These are phyloP conservation scores for Madurella fahalii DNA, from an alignment of 2,329 filamentous ascomycete genomes.

Conservation along the genomic window DNA sequence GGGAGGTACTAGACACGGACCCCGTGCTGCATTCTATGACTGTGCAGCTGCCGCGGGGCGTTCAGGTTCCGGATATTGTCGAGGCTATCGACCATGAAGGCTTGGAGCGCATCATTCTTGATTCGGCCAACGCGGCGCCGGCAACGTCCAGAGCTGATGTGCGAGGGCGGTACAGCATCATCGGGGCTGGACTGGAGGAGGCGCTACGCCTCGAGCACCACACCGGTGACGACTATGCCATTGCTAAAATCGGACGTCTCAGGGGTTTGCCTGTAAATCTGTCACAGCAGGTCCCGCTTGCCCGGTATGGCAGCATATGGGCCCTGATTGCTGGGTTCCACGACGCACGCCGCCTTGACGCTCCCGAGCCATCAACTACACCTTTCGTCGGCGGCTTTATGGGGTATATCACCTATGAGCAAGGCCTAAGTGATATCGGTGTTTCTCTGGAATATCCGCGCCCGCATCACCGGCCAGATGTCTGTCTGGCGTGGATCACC, in stretches of 20 bases:
- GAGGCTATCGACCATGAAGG: slow-evolving; percentile 42
- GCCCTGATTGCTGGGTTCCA: slow-evolving; percentile 47
- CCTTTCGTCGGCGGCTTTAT: slow-evolving; percentile 82
- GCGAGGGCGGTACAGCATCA: slow-evolving; percentile 66
- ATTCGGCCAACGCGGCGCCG: slow-evolving; percentile 53
- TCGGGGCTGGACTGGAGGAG: slow-evolving; percentile 60
- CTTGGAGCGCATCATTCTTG: slow-evolving; percentile 52
- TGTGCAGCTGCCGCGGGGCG: slow-evolving; percentile 41
- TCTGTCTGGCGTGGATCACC: slow-evolving; percentile 72
- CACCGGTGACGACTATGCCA: slow-evolving; percentile 43
- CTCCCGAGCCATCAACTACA: slow-evolving; percentile 29
- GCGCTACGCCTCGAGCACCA: slow-evolving; percentile 56
- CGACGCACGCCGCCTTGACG: slow-evolving; percentile 26
- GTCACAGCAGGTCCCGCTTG: slow-evolving; percentile 29
- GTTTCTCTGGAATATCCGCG: slow-evolving; percentile 36
- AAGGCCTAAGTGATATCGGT: slow-evolving; percentile 62
- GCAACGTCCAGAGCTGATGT: slow-evolving; percentile 41
- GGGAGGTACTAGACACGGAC: slow-evolving; percentile 19
- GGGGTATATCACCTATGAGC: slow-evolving; percentile 81
- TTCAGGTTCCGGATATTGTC: slow-evolving; percentile 52
- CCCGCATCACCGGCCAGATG: slow-evolving; percentile 55
- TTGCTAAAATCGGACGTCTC: slow-evolving; percentile 21
- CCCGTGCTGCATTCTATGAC: slow-evolving; percentile 37
- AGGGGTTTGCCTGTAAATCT: slow-evolving; percentile 18
- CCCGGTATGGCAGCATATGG: slow-evolving; percentile 41